These are phyloP conservation scores for Chalciporus sphaerocephalus DNA, from an alignment of 768 basidiomycete species.

Conservation along the genomic window DNA sequence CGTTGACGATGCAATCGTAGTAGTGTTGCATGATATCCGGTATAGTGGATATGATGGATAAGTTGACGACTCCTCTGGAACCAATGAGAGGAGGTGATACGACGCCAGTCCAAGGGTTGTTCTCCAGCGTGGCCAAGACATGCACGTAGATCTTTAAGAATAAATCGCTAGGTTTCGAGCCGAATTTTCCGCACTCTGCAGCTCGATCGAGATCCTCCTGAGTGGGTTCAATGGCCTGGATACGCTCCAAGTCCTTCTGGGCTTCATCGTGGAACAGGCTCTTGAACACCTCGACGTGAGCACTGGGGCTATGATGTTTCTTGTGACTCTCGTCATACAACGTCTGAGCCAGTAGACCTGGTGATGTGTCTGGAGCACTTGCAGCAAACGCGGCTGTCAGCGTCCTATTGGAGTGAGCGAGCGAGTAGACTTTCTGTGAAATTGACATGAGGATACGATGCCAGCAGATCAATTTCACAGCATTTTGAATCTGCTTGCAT, in stretches of 20 bases:
- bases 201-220: conserved; percentile 44
- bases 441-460: conserved; percentile 18
- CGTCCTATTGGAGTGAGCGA: conserved; percentile 33
- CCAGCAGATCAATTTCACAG: neutral
- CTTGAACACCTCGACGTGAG: conserved; percentile 18
- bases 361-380: conserved; percentile 29
- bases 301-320: conserved; percentile 21
- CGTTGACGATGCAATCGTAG: conserved; percentile 54
- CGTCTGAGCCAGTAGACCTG: conserved; percentile 35
- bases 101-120: conserved; percentile 51
- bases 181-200: conserved; percentile 49
- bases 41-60: conserved; percentile 60
- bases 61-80: conserved; percentile 56
- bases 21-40: conserved; percentile 75
- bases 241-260: conserved; percentile 15
- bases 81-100: conserved; percentile 63
- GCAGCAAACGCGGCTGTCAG: conserved; percentile 42
- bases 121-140: conserved; percentile 53
- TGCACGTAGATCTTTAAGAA: conserved; percentile 67
- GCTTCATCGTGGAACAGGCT: conserved; percentile 16
- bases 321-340: conserved; percentile 36
- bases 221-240: conserved; percentile 26
- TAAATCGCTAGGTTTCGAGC: conserved; percentile 49
- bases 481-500: too few relatives aligned
- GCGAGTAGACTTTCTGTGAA: conserved; percentile 30